phyloP scores from a whole-genome alignment of 73 alveolate genomes.

The Paraurostyla sp. region DNA sequence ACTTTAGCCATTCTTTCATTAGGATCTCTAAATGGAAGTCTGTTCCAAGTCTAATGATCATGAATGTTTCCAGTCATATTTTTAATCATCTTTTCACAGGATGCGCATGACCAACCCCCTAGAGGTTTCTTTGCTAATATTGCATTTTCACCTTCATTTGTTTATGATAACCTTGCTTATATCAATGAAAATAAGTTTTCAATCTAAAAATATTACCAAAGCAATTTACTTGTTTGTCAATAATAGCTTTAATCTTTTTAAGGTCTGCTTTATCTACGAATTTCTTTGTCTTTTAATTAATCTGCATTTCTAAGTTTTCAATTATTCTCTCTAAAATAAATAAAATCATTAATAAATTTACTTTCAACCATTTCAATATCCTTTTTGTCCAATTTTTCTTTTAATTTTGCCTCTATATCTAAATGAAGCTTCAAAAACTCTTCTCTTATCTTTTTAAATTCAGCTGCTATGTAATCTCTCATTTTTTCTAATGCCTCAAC shows the following conservation, averaged over 20 bases:
- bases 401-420: constrained; percentile 26
- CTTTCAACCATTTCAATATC: constrained; percentile 43
- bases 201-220: too few relatives aligned
- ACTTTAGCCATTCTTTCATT: constrained; percentile 60
- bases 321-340: constrained; percentile 8
- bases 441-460: constrained; percentile 31
- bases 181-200: constrained; percentile 80
- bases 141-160: constrained; percentile 89
- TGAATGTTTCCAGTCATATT: constrained; percentile 80
- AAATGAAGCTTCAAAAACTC: constrained; percentile 38
- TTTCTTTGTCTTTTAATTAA: constrained; percentile 80
- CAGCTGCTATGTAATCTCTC: constrained; percentile 50
- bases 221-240: constrained; percentile 92
- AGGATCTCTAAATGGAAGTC: constrained; percentile 61
- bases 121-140: constrained; percentile 95
- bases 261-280: constrained; percentile 94
- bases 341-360: neutral
- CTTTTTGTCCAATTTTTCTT: constrained; percentile 4
- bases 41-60: constrained; percentile 91
- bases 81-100: constrained; percentile 91
- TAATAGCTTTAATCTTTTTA: constrained; percentile 76
- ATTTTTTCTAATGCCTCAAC: constrained; percentile 55
- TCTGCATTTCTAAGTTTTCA: constrained; percentile 32
- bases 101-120: constrained; percentile 96
- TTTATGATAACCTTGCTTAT: constrained; percentile 50